Evolutionary conservation across 768 basidiomycete genomes (phyloP).

Genomic region (Naganishia friedmannii): DNA sequence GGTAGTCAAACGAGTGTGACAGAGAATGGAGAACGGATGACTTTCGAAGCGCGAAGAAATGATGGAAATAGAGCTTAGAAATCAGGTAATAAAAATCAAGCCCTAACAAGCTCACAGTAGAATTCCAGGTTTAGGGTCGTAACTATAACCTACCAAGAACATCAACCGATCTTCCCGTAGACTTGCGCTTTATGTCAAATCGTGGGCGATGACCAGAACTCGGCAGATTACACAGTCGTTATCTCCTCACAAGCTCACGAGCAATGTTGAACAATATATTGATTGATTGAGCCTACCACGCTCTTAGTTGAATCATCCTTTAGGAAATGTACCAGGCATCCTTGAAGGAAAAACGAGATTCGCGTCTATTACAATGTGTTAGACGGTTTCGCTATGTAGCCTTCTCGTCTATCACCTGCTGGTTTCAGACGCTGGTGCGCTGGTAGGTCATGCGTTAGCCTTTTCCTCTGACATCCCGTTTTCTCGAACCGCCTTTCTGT

Average conservation of each 20-base stretch:
- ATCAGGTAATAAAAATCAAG: background rate
- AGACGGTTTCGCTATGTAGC: too few species aligned
- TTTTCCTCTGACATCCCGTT: too few species aligned
- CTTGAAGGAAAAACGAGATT: too few species aligned
- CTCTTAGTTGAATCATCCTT: background rate
- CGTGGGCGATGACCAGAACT: too few species aligned
- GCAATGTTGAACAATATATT: background rate
- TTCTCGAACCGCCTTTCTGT: too few species aligned
- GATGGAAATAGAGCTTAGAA: background rate
- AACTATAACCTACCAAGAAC: background rate
- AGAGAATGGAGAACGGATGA: conserved; percentile 1
- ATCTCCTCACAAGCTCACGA: background rate
- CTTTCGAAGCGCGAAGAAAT: background rate
- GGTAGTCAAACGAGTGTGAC: background rate
- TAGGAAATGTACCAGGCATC: background rate
- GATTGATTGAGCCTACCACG: background rate
- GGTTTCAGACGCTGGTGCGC: too few species aligned
- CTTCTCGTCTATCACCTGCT: too few species aligned
- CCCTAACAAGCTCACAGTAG: background rate
- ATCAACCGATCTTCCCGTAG: too few species aligned
- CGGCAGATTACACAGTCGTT: background rate
- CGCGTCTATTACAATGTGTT: too few species aligned
- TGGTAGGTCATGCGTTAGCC: too few species aligned
- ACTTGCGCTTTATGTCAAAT: too few species aligned
- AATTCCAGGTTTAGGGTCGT: background rate